Percentiles rank a stretch among this genome's conserved stretches.
phyloP scores from a whole-genome alignment of 1,139 yeast species.

The Kodamaea alishanica region DNA sequence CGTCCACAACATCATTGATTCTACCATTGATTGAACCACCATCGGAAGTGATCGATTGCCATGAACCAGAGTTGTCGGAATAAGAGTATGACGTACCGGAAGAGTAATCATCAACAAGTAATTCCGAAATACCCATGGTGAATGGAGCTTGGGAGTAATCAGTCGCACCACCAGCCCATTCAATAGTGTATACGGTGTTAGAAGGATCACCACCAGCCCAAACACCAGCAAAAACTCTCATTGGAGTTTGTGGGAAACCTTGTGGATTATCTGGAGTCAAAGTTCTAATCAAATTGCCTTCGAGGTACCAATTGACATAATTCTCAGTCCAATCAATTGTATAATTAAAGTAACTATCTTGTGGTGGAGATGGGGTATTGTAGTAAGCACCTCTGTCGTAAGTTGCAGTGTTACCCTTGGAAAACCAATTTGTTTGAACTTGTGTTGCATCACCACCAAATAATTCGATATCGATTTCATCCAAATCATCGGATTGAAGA shows the following conservation, averaged over 20 bases:
- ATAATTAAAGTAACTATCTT: conserved; percentile 39
- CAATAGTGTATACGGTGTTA: conserved; percentile 46
- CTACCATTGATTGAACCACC: conserved; percentile 68
- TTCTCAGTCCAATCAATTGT: conserved; percentile 36
- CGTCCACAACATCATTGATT: conserved; percentile 40
- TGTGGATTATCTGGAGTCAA: conserved; percentile 31
- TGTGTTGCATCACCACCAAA: conserved; percentile 70
- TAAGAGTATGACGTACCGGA: conserved; percentile 37
- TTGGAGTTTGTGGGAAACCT: conserved; percentile 52
- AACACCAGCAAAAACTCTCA: conserved; percentile 42
- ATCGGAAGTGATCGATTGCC: conserved; percentile 63
- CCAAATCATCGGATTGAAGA: conserved; percentile 79
- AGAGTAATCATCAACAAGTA: conserved; percentile 33
- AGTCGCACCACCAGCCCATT: conserved; percentile 29
- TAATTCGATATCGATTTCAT: conserved; percentile 86
- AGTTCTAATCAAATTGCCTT: conserved; percentile 42
- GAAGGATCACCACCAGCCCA: conserved; percentile 45
- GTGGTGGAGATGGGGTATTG: conserved; percentile 45
- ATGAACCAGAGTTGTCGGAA: conserved; percentile 59
- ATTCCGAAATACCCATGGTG: conserved; percentile 28
- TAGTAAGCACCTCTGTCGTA: conserved; percentile 79
- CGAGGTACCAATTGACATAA: conserved; percentile 39
- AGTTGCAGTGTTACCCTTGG: conserved; percentile 71
- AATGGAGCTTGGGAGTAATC: conserved; percentile 39
- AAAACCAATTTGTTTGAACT: conserved; percentile 78